Evolutionary conservation across 106 monocot species (phyloP).

Genomic region (Apostasia shenzhenica): DNA sequence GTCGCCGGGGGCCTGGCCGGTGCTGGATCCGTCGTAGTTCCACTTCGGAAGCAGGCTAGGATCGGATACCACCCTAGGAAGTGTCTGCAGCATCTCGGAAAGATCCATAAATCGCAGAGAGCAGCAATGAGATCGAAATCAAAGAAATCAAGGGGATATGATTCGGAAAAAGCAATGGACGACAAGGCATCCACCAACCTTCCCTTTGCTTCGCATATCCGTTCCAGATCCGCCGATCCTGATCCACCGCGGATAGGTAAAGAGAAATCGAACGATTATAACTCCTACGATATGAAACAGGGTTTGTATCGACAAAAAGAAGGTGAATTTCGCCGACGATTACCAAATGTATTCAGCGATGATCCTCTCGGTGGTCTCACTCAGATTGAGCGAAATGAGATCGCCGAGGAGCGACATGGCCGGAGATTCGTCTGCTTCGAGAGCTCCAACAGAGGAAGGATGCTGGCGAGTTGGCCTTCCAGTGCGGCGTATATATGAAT

Average conservation of each 20-base stretch:
- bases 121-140: neutral
- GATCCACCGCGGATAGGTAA: neutral
- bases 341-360: conserved; percentile 69
- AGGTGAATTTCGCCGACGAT: too few relatives aligned
- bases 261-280: neutral
- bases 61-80: conserved; percentile 21
- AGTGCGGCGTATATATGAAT: too few relatives aligned
- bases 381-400: conserved; percentile 35
- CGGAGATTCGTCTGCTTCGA: too few relatives aligned
- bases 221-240: conserved; percentile 33
- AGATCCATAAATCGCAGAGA: neutral
- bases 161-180: neutral
- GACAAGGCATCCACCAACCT: conserved; percentile 3
- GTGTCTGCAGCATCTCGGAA: conserved; percentile 15
- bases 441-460: neutral
- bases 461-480: too few relatives aligned
- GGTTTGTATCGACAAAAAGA: too few relatives aligned
- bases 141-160: neutral
- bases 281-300: too few relatives aligned
- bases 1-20: conserved; percentile 45
- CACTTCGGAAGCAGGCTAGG: conserved; percentile 45
- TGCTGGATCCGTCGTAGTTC: conserved; percentile 64
- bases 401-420: conserved; percentile 36
- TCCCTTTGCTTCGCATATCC: conserved; percentile 57
- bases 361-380: conserved; percentile 39